Conservation (phyloP, 169 alveolate species). For the Babesia caballi region DNA sequence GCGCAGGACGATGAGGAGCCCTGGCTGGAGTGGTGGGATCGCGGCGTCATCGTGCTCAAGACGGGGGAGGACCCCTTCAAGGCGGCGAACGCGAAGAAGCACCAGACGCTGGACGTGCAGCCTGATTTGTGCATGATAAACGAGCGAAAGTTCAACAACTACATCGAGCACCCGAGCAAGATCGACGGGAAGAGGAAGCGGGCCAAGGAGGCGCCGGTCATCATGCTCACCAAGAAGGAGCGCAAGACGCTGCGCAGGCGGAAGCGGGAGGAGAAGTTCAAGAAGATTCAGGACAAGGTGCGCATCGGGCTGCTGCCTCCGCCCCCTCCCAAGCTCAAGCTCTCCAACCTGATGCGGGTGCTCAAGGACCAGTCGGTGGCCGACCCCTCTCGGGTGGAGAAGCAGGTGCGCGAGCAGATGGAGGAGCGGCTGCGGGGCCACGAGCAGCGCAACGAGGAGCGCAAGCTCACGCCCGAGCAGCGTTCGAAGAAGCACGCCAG, state of each 20-base stretch:
- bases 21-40: constrained; percentile 66
- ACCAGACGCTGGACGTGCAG: constrained; percentile 44
- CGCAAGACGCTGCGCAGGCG: constrained; percentile 81
- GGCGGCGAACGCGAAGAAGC: constrained; percentile 42
- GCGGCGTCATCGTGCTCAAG: constrained; percentile 51
- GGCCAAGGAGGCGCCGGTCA: constrained; percentile 57
- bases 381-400: constrained; percentile 85
- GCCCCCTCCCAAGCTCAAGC: constrained; percentile 86
- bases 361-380: constrained; percentile 79
- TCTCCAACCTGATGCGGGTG: constrained; percentile 84
- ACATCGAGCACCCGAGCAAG: constrained; percentile 85
- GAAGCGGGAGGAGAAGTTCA: constrained; percentile 82
- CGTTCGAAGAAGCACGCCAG: constrained; percentile 76
- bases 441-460: constrained; percentile 76
- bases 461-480: constrained; percentile 79
- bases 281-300: constrained; percentile 84
- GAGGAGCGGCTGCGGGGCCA: constrained; percentile 82
- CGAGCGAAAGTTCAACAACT: constrained; percentile 70
- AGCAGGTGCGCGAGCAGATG: constrained; percentile 82
- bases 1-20: constrained; percentile 67
- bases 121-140: constrained; percentile 44
- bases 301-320: constrained; percentile 87
- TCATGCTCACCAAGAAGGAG: constrained; percentile 77
- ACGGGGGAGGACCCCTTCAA: constrained; percentile 66
- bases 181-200: constrained; percentile 70